These are phyloP conservation scores for Cercospora nicotianae DNA, from an alignment of 2,329 filamentous ascomycete genomes.

Conservation along the genomic window DNA sequence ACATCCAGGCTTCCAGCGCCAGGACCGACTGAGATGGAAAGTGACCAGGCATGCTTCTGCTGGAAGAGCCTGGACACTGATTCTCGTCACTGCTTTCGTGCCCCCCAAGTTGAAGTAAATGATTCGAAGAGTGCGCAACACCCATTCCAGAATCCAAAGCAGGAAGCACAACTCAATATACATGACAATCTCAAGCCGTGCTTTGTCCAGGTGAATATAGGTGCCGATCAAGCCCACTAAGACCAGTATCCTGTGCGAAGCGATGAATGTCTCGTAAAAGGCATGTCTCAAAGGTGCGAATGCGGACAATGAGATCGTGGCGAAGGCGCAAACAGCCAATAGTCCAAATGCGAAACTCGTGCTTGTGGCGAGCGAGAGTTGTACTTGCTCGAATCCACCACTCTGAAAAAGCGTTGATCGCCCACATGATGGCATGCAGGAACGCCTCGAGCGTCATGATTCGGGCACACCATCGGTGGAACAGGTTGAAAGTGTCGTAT, in stretches of 20 bases:
- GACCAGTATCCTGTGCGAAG: slow-evolving; percentile 76
- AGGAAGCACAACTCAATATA: not conserved
- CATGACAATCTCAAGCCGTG: slow-evolving; percentile 60
- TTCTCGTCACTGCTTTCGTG: not conserved
- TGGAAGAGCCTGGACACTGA: not conserved
- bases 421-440: not conserved
- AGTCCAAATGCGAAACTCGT: not conserved
- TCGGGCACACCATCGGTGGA: slow-evolving; percentile 80
- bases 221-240: slow-evolving; percentile 67
- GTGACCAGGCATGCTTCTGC: slow-evolving; percentile 60
- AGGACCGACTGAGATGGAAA: slow-evolving; percentile 57
- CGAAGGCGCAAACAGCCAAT: not conserved
- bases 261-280: slow-evolving; percentile 95
- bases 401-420: not conserved
- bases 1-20: slow-evolving; percentile 55
- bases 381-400: not conserved
- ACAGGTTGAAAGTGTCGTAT: slow-evolving; percentile 93
- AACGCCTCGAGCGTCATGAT: slow-evolving; percentile 67
- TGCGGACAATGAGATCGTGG: slow-evolving; percentile 54
- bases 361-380: not conserved
- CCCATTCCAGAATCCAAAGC: not conserved
- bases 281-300: slow-evolving; percentile 38
- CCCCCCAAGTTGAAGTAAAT: not conserved
- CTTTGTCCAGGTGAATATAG: slow-evolving; percentile 73
- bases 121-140: not conserved